These are phyloP conservation scores for Naumovozyma castellii DNA, from an alignment of 805 yeast species.

Conservation along the genomic window DNA sequence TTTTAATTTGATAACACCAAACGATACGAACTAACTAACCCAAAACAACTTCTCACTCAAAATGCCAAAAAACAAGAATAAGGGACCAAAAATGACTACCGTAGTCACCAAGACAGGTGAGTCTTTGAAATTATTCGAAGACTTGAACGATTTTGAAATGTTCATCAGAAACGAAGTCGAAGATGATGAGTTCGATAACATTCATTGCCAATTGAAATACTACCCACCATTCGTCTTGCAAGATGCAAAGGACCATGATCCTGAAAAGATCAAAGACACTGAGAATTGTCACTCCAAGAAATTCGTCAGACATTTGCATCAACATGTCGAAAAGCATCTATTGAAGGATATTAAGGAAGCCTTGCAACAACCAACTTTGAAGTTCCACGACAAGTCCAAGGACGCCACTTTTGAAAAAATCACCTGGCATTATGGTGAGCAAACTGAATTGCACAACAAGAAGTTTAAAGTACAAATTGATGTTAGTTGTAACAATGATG, in stretches of 20 bases:
- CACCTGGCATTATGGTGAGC: conserved; percentile 58
- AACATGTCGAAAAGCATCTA: conserved; percentile 65
- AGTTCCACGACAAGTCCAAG: conserved; percentile 44
- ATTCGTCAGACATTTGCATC: conserved; percentile 66
- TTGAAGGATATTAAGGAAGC: conserved; percentile 55
- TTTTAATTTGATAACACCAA: background rate
- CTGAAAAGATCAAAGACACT: conserved; percentile 63
- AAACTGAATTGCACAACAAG: conserved; percentile 46
- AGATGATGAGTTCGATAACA: conserved; percentile 63
- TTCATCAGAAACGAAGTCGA: conserved; percentile 64
- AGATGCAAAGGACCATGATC: conserved; percentile 56
- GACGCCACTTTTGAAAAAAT: conserved; percentile 39
- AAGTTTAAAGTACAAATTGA: conserved; percentile 59
- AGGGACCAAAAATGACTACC: conserved; percentile 23
- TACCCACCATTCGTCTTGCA: conserved; percentile 66
- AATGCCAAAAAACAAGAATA: conserved; percentile 21
- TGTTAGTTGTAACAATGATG: conserved; percentile 56
- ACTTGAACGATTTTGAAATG: conserved; percentile 52
- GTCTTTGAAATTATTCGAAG: conserved; percentile 43
- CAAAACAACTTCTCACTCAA: background rate
- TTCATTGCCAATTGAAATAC: conserved; percentile 58
- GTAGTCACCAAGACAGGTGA: conserved; percentile 27
- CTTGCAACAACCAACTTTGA: conserved; percentile 43
- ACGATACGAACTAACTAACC: background rate
- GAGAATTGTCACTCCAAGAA: conserved; percentile 64